Evolutionary conservation across 2,329 filamentous ascomycete species (phyloP).

Genomic region (Gaeumannomyces sp.): DNA sequence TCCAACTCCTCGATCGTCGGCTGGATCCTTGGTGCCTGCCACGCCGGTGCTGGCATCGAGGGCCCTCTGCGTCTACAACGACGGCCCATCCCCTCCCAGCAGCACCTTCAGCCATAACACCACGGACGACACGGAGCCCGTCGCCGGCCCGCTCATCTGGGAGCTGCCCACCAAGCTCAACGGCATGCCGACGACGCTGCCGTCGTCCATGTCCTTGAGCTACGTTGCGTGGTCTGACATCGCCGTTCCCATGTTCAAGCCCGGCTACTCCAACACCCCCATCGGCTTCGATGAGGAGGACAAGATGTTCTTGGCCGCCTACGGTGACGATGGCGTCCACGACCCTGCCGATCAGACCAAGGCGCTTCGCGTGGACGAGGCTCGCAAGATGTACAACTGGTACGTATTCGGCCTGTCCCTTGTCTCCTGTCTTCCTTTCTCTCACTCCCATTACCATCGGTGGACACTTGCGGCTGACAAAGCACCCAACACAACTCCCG

Average conservation of each 20-base stretch:
- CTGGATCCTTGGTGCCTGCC: conserved; percentile 27
- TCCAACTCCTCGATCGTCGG: conserved; percentile 23
- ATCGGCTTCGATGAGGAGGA: conserved; percentile 25
- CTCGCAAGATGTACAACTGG: conserved; percentile 26
- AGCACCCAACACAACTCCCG: neutral
- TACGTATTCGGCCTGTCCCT: conserved; percentile 5
- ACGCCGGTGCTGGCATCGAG: conserved; percentile 27
- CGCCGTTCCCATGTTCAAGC: conserved; percentile 23
- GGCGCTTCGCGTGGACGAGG: conserved; percentile 4
- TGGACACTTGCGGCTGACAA: neutral
- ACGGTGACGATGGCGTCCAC: conserved; percentile 24
- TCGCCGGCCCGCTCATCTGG: conserved; percentile 25
- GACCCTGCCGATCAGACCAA: conserved; percentile 16
- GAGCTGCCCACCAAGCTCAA: conserved; percentile 19
- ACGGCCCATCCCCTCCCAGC: conserved; percentile 28
- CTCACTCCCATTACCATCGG: neutral
- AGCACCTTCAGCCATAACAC: conserved; percentile 31
- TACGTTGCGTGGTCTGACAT: conserved; percentile 25
- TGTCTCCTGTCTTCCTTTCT: neutral
- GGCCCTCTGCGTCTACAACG: conserved; percentile 27
- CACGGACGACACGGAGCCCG: conserved; percentile 14
- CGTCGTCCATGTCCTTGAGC: conserved; percentile 19
- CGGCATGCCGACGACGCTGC: conserved; percentile 12
- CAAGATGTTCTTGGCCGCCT: conserved; percentile 22
- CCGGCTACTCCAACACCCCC: conserved; percentile 8